phyloP scores from a whole-genome alignment of 805 yeast genomes.

The Metschnikowia similis region DNA sequence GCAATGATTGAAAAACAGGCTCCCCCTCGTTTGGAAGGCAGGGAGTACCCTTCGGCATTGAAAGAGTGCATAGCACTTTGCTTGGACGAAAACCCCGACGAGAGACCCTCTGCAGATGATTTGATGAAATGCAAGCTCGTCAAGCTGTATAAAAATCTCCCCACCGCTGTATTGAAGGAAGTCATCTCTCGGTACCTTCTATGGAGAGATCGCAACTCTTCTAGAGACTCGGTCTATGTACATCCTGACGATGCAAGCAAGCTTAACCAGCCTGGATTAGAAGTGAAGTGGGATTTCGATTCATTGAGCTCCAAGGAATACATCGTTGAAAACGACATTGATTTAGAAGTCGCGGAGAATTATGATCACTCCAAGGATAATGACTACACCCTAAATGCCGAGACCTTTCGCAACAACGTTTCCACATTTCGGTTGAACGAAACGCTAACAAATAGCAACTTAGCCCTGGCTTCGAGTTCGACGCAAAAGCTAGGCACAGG shows the following conservation, averaged over 20 bases:
- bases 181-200: conserved; percentile 66
- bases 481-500: neutral
- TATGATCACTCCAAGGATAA: conserved; percentile 21
- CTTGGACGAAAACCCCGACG: conserved; percentile 88
- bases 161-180: conserved; percentile 64
- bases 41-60: conserved; percentile 67
- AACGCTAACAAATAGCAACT: conserved; percentile 24
- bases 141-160: conserved; percentile 52
- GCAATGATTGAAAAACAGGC: conserved; percentile 86
- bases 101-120: conserved; percentile 84
- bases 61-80: conserved; percentile 90
- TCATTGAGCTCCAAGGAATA: conserved; percentile 71
- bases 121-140: conserved; percentile 71
- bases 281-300: conserved; percentile 86
- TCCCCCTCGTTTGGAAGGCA: conserved; percentile 92
- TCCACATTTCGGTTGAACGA: conserved; percentile 15
- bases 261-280: conserved; percentile 22
- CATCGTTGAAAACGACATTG: conserved; percentile 64
- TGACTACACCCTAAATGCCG: conserved; percentile 28
- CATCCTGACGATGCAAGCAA: conserved; percentile 18
- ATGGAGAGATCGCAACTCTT: conserved; percentile 67
- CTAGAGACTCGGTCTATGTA: conserved; percentile 48
- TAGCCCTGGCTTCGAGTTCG: conserved; percentile 12
- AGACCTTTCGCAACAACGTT: conserved; percentile 6
- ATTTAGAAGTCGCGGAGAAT: conserved; percentile 25